These are phyloP conservation scores for Salix arbutifolia DNA, from an alignment of 345 rosid genomes.

Conservation along the genomic window DNA sequence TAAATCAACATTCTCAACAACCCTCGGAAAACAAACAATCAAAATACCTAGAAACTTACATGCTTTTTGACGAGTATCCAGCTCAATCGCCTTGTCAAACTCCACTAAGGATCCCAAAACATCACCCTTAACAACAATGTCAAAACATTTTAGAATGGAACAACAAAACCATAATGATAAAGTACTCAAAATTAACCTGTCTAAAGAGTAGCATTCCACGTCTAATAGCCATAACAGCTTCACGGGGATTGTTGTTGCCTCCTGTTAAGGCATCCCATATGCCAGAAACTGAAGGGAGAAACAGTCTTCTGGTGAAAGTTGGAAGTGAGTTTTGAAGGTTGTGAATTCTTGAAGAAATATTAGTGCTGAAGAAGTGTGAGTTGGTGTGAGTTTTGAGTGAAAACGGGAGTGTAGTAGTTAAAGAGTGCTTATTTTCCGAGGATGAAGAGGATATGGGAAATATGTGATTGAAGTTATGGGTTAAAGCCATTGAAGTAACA, in stretches of 20 bases:
- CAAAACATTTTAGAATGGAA: neutral
- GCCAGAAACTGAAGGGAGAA: conserved; percentile 70
- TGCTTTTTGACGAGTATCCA: conserved; percentile 77
- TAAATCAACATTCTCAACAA: neutral
- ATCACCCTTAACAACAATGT: conserved; percentile 56
- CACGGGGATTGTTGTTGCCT: conserved; percentile 50
- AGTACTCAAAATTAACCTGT: conserved; percentile 41
- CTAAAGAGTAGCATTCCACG: conserved; percentile 78
- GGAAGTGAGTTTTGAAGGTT: conserved; percentile 32
- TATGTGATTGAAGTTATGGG: neutral
- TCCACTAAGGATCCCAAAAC: conserved; percentile 63
- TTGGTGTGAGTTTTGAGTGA: conserved; percentile 21
- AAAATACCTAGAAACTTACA: conserved; percentile 43
- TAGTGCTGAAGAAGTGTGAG: conserved; percentile 13
- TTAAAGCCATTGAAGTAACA: neutral
- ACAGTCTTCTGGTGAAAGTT: conserved; percentile 50
- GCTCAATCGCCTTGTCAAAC: conserved; percentile 70
- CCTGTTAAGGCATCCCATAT: conserved; percentile 87
- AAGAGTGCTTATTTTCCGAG: neutral
- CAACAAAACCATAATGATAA: neutral
- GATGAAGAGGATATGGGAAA: neutral
- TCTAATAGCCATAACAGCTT: conserved; percentile 55
- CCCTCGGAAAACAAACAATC: neutral
- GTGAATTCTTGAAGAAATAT: conserved; percentile 8
- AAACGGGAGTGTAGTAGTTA: conserved; percentile 19